These are phyloP conservation scores for Sporisorium graminicola DNA, from an alignment of 1,284 basidiomycete species.

Conservation along the genomic window DNA sequence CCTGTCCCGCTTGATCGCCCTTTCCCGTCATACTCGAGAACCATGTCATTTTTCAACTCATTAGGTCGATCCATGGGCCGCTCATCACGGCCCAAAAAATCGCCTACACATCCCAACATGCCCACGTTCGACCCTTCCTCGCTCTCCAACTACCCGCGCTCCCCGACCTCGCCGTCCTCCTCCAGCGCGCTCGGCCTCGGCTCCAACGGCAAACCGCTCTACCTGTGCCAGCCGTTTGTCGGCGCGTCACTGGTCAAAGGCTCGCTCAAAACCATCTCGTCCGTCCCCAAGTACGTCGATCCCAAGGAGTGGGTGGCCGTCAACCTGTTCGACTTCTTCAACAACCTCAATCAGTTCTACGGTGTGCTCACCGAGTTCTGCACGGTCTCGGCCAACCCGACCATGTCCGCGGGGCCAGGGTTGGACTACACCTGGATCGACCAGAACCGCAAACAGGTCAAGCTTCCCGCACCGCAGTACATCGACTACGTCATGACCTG, in stretches of 20 bases:
- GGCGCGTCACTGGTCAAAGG: constrained; percentile 97
- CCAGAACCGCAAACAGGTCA: constrained; percentile 87
- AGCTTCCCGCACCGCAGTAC: constrained; percentile 94
- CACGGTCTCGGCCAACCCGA: constrained; percentile 86
- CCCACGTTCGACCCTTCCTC: constrained; percentile 50
- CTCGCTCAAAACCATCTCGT: constrained; percentile 98
- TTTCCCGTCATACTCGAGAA: no score
- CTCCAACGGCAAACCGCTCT: constrained; percentile 61
- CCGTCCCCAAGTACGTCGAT: constrained; percentile 84
- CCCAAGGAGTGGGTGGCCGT: constrained; percentile 92
- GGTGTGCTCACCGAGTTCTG: constrained; percentile 95
- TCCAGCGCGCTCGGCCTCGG: constrained; percentile 24
- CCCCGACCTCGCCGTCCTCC: constrained; percentile 27
- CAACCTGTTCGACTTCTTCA: constrained; percentile 80
- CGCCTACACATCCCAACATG: constrained; percentile 54
- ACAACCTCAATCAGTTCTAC: constrained; percentile 97
- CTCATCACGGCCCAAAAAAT: constrained; percentile 60
- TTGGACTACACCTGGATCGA: constrained; percentile 96
- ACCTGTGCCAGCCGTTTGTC: constrained; percentile 77
- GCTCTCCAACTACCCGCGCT: constrained; percentile 22
- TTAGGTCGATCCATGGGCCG: constrained; percentile 66
- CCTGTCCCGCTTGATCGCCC: not conserved
- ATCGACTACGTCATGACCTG: constrained; percentile 99
- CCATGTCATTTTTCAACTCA: constrained; percentile 65
- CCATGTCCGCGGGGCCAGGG: constrained; percentile 92